A percentile compares a stretch with the other conserved stretches of the same genome.
Conservation (phyloP, 345 rosid genomes). For the Aquilaria malaccensis region DNA sequence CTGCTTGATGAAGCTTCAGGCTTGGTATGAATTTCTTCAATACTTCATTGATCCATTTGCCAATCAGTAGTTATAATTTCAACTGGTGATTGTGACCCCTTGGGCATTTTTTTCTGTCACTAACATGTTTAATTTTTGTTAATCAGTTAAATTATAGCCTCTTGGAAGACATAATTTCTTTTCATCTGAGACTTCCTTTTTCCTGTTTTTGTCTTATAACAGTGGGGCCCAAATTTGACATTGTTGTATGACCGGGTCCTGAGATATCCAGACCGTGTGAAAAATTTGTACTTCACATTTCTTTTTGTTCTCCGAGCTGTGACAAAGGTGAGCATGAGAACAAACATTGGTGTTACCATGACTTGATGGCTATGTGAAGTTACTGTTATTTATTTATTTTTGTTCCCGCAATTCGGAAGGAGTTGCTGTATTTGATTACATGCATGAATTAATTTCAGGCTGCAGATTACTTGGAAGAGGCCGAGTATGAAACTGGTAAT, state of each 20-base stretch:
- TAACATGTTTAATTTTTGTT: not conserved
- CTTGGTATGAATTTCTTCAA: constrained; percentile 34
- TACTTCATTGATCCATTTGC: not conserved
- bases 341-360: not conserved
- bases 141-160: not conserved
- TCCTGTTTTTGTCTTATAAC: constrained; percentile 23
- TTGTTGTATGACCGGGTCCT: constrained; percentile 81
- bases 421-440: not conserved
- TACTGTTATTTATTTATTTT: too few species aligned
- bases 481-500: constrained; percentile 82
- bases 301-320: constrained; percentile 93
- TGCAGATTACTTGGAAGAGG: constrained; percentile 72
- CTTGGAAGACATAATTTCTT: not conserved
- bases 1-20: constrained; percentile 71
- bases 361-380: not conserved
- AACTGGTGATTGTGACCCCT: too few species aligned
- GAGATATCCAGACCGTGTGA: constrained; percentile 78
- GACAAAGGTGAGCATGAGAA: constrained; percentile 52
- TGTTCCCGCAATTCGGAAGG: not conserved
- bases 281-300: constrained; percentile 82
- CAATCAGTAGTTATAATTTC: constrained; percentile 2
- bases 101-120: too few species aligned
- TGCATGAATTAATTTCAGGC: constrained; percentile 40
- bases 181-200: not conserved
- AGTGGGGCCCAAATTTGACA: constrained; percentile 94